Base-by-base conservation (phyloP, 306 rosid genomes). In the Urtica urens region DNA sequence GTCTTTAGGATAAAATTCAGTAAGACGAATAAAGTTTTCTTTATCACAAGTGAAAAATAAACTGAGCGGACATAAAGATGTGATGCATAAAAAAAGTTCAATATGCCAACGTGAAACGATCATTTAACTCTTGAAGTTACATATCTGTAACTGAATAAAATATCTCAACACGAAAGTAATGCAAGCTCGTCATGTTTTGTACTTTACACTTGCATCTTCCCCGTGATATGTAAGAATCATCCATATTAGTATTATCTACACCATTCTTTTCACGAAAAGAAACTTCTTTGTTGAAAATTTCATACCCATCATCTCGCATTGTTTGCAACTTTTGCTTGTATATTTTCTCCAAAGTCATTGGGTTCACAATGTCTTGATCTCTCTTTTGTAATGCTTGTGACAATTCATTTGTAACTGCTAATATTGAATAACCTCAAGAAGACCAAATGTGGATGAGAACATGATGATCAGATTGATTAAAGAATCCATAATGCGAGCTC, bases 281-380 rank as follows among this genome's bases (percentile, higher is more conserved):
- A 35, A 41, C 41, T 9, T 42, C 55, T 10, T 59, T 4, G 15
- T 16, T 35, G 26, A 37, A 34, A 51, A n/a, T n/a, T n/a, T 66
- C 42, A 11, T 30, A 64, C 22, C 52, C 58, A 38, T 15, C 23
- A 30, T 56, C 34, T 3, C 27, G 57, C 35, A n/a, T 51, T 8
- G 3, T 19, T 37, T 49, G 27, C 10, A 65, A 12, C 30, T 13
- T 0, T 27, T 38, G 23, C 34, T 34, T 40, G 7, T 20, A 22
- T 3, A 18, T 15, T n/a, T 12, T 17, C 10, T 42, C 26, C 17
- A 51, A 33, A 8, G 10, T 30, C 19, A 49, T 56, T 18, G 52
- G 51, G 10, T 49, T 65, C 23, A 34, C 60, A 57, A 58, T 35
- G 10, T 58, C 53, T 20, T 43, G 44, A 38, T 58, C 53, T 3